Base-by-base conservation (phyloP, 495 filamentous ascomycete genomes). In the Platismatia glauca region DNA sequence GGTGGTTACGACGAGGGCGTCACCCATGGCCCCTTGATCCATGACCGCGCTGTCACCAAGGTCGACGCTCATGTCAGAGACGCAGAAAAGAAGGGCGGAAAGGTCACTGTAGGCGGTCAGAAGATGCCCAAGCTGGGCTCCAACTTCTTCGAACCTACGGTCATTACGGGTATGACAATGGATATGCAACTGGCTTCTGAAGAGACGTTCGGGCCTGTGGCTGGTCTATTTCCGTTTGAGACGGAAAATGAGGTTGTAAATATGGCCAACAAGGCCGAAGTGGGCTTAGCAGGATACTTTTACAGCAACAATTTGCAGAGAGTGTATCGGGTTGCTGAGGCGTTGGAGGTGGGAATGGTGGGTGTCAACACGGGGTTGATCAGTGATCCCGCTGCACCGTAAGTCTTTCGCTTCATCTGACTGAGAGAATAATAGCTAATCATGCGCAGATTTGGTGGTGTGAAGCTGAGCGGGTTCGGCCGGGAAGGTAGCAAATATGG, bases 381-480 rank as follows among this genome's bases (percentile, higher is more conserved):
- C 50, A 91, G 88, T 67, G 90, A 95, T 71, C 83, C 84, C 72
- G 88, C 88, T 1, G 77, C 87, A 63, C 90, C 90, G 61, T 79
- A 71, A 73, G 77, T 77, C 52, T 24, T 48, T 8, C 33, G 34
- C n/a, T 24, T 63, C 37, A 4, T 43, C 37, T 31, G 38, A 50
- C 20, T 39, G 15, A 50, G 5, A 9, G n/a, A 18, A 52, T 15
- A 22, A 52, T 35, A 68, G 46, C 73, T 75, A 66, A 78, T 69
- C 20, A 33, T 4, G 35, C 55, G 22, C 69, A 73, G 83, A 37
- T 98, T 97, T 71, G 94, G 93, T 24, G 94, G 93, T 62, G 89
- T 98, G 22, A 98, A 98, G 75, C 80, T 89, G 74, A 91, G 87
- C 70, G 93, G 93, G 6, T 97, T 97, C 67, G 93, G 94, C 24